These are phyloP conservation scores for Phytophthora quininea DNA, from an alignment of 352 stramenopile genomes.

Conservation along the genomic window DNA sequence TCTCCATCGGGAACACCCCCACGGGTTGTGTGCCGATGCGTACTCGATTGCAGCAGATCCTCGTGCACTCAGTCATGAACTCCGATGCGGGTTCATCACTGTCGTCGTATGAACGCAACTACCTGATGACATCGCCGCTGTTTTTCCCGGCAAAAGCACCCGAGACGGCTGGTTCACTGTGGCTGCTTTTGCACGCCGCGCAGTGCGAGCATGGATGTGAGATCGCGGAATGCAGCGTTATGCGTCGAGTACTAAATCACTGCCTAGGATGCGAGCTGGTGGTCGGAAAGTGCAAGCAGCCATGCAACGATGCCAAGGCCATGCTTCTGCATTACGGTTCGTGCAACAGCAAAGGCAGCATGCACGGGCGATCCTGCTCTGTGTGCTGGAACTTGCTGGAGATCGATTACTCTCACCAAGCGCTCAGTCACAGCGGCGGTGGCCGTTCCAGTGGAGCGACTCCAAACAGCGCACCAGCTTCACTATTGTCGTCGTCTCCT, in stretches of 20 bases:
- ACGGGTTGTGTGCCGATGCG: conserved; percentile 42
- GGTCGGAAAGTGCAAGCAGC: conserved; percentile 67
- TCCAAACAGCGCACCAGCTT: conserved; percentile 26
- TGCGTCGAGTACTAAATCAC: conserved; percentile 72
- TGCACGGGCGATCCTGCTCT: conserved; percentile 48
- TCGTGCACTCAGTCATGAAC: conserved; percentile 51
- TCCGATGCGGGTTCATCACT: conserved; percentile 49
- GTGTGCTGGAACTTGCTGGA: conserved; percentile 71
- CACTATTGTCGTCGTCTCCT: conserved; percentile 27
- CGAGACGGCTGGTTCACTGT: conserved; percentile 73
- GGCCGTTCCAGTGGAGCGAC: conserved; percentile 14
- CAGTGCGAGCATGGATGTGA: conserved; percentile 55
- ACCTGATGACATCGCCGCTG: conserved; percentile 59
- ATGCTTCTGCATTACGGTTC: conserved; percentile 78
- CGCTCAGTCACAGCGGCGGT: conserved; percentile 37
- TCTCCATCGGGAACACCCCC: conserved; percentile 29
- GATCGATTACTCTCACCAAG: conserved; percentile 74
- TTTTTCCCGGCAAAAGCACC: conserved; percentile 56
- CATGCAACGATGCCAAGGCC: conserved; percentile 79
- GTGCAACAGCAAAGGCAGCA: conserved; percentile 52
- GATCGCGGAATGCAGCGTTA: conserved; percentile 69
- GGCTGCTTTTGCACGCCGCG: conserved; percentile 64
- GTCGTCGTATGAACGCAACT: conserved; percentile 52
- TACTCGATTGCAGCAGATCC: conserved; percentile 47
- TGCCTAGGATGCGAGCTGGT: conserved; percentile 63